These are phyloP conservation scores for Antrodiella citrinella DNA, from an alignment of 768 basidiomycete genomes.

Conservation along the genomic window DNA sequence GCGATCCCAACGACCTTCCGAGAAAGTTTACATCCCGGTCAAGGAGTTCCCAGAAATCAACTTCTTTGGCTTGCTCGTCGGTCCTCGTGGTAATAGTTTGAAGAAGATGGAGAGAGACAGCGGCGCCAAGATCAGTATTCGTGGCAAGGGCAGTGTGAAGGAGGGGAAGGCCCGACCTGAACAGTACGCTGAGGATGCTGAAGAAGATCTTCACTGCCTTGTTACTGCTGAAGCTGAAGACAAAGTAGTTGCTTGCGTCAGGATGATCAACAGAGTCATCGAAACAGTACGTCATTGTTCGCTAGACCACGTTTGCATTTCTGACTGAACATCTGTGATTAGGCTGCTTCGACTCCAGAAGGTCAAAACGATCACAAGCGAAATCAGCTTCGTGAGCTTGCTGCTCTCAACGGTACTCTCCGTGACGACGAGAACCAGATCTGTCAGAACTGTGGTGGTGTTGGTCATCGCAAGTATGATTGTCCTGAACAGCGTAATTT, in stretches of 20 bases:
- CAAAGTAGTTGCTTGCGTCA: slow-evolving; percentile 87
- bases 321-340: slow-evolving; percentile 8
- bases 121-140: slow-evolving; percentile 96
- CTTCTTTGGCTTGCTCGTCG: slow-evolving; percentile 96
- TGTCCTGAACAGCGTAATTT: slow-evolving; percentile 98
- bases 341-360: slow-evolving; percentile 99
- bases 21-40: slow-evolving; percentile 99
- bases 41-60: slow-evolving; percentile 99
- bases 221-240: slow-evolving; percentile 90
- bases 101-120: slow-evolving; percentile 99
- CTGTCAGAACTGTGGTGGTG: slow-evolving; percentile 92
- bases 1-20: slow-evolving; percentile 85
- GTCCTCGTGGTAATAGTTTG: slow-evolving; percentile 96
- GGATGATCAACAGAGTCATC: slow-evolving; percentile 94
- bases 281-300: slow-evolving; percentile 67
- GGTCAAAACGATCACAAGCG: slow-evolving; percentile 99
- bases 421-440: slow-evolving; percentile 99
- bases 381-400: slow-evolving; percentile 95
- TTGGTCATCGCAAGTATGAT: slow-evolving; percentile 97
- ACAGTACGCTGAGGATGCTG: slow-evolving; percentile 91
- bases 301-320: background rate
- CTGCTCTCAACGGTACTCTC: slow-evolving; percentile 95
- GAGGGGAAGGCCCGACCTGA: slow-evolving; percentile 96
- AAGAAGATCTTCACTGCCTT: slow-evolving; percentile 98
- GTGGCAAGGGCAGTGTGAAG: slow-evolving; percentile 97